Percentiles rank a stretch among this genome's conserved stretches.
Evolutionary conservation across 163 green algal species (phyloP).

Genomic region (Chloroidium sp.): DNA sequence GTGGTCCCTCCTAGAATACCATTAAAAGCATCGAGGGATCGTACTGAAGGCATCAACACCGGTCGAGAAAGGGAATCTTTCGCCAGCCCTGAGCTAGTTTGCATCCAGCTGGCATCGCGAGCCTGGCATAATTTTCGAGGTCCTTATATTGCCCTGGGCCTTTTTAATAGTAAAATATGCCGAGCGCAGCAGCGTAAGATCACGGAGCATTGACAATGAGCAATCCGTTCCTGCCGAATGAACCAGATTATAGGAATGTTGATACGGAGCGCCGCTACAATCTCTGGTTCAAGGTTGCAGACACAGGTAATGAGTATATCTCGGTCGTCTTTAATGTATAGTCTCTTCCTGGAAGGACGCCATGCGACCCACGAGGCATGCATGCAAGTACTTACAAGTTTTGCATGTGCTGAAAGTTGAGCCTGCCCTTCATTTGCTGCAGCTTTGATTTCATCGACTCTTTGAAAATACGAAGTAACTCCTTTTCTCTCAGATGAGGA

Average conservation of each 20-base stretch:
- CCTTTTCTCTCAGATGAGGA: constrained; percentile 35
- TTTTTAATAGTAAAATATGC: too few species aligned
- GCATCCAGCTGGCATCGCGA: too few species aligned
- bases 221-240: neutral
- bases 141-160: too few species aligned
- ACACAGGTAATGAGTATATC: constrained; percentile 16
- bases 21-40: too few species aligned
- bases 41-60: too few species aligned
- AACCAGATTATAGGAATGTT: neutral
- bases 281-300: constrained; percentile 31
- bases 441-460: neutral
- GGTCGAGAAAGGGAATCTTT: too few species aligned
- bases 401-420: neutral
- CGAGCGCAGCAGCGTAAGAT: too few species aligned
- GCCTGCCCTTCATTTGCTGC: neutral
- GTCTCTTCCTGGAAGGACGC: neutral
- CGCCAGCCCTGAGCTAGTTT: too few species aligned
- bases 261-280: constrained; percentile 18
- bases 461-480: neutral
- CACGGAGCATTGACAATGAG: neutral
- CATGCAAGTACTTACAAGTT: neutral
- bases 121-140: too few species aligned
- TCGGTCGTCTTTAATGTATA: neutral
- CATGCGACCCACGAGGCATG: neutral
- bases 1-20: too few species aligned